phyloP scores from a whole-genome alignment of 2,329 filamentous ascomycete genomes.

The Dryadomyces quercivorus region DNA sequence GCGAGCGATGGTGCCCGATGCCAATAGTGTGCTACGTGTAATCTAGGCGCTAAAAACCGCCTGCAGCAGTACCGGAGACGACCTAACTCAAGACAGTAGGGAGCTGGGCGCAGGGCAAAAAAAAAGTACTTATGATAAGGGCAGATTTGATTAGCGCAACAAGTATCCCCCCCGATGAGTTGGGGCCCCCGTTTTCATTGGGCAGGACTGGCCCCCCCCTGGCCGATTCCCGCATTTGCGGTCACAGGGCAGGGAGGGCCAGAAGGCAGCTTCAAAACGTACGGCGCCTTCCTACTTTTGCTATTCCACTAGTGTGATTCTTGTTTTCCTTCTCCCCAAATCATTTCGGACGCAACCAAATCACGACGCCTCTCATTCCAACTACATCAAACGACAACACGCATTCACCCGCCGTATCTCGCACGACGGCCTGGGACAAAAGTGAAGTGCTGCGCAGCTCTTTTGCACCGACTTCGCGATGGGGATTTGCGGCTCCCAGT shows the following conservation, averaged over 20 bases:
- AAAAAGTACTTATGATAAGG: background rate
- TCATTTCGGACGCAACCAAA: background rate
- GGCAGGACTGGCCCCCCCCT: background rate
- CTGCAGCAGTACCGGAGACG: background rate
- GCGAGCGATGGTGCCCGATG: background rate
- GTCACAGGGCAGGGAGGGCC: background rate
- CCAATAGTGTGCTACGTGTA: background rate
- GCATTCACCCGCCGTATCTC: background rate
- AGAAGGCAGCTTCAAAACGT: background rate
- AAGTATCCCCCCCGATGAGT: background rate
- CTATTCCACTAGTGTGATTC: background rate
- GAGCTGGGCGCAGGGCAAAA: background rate
- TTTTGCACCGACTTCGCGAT: slow-evolving; percentile 26
- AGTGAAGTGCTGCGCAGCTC: background rate
- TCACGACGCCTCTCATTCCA: background rate
- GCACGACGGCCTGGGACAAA: background rate
- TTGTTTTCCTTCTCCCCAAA: background rate
- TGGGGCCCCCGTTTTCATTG: background rate
- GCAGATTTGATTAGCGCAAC: background rate
- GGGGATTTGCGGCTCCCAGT: slow-evolving; percentile 50
- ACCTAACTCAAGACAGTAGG: slow-evolving; percentile 5
- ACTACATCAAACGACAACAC: background rate
- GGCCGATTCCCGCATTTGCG: background rate
- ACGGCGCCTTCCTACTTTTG: background rate
- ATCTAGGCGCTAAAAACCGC: background rate